Evolutionary conservation across 1,284 basidiomycete species (phyloP), one percentile per base, ranked within the genome.

Genomic region (Singerocomus inundabilis): DNA sequence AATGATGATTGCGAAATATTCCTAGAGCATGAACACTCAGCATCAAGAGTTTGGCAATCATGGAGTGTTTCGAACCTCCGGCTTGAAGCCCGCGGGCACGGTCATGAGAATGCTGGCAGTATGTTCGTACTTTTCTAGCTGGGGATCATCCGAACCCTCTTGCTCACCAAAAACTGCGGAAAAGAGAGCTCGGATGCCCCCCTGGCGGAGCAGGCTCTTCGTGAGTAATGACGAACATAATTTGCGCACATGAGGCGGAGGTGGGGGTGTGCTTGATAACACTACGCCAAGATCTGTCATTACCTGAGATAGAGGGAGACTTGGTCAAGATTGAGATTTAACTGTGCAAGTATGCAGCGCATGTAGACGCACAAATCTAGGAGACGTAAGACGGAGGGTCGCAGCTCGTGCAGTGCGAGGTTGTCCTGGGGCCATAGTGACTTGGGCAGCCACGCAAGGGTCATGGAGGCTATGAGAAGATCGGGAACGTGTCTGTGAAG

Each of bases 361-460:
- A 58, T 52, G 49, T 36, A 53, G 42, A 72, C 84, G 59, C 71
- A 87, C 84, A 76, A 70, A 55, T 75, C 74, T 37, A 88, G 66
- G 24, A 90, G 62, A 47, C 79, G 79, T 58, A 81, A 72, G 3
- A 79, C 72, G 28, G 75, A 58, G 2, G 81, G 76, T 9, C 81
- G 70, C 21, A 79, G 40, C 8, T 61, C 51, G 34, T 73, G 69
- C 16, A 67, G 51, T 11, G 70, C 56, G 30, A 57, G 72, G 25
- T 74, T 65, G 16, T 69, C 64, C 41, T 79, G 71, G 1, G 73
- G 72, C 6, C 73, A 65, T 6, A 77, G 57, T 0, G 74, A 68
- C 51, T 78, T 80, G 5, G 85, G 84, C 5, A 87, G 70, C 87
- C 88, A 91, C 4, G 84, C 88, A 5, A 91, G 67, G 13, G 78